phyloP scores from a whole-genome alignment of 441 rosid genomes.

The Adansonia rubrostipa region DNA sequence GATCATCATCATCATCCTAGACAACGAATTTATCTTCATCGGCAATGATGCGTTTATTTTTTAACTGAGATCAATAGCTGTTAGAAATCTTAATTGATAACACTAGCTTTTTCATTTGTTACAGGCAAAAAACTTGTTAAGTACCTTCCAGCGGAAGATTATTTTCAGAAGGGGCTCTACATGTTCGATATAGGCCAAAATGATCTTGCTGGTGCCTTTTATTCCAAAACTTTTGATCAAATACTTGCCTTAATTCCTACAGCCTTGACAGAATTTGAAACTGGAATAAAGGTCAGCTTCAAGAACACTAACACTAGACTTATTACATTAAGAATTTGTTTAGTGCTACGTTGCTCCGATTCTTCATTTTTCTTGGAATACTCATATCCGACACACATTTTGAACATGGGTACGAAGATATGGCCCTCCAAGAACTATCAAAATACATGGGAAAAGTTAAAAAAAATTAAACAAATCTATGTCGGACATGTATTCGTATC shows the following conservation, averaged over 20 bases:
- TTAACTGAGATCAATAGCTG: background rate
- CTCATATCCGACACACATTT: no score
- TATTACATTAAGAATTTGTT: background rate
- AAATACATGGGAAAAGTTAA: no score
- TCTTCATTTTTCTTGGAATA: no score
- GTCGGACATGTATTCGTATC: no score
- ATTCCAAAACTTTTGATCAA: conserved; percentile 84
- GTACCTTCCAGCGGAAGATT: conserved; percentile 71
- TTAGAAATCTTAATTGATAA: background rate
- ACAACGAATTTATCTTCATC: background rate
- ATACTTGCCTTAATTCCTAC: conserved; percentile 74
- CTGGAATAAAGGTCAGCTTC: conserved; percentile 66
- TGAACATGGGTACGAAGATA: no score
- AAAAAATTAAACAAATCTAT: no score
- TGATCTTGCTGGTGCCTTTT: conserved; percentile 93
- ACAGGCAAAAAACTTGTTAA: conserved; percentile 57
- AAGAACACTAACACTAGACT: background rate
- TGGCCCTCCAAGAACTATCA: no score
- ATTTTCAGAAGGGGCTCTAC: conserved; percentile 73
- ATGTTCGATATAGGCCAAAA: conserved; percentile 97
- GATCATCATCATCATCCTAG: background rate
- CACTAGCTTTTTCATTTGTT: conserved; percentile 14
- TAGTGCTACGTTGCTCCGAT: no score
- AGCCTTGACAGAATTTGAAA: conserved; percentile 70
- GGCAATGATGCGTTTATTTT: no score